Evolutionary conservation across 352 stramenopile species (phyloP), one percentile per base, ranked within the genome.

Genomic region (Plasmopara halstedii): DNA sequence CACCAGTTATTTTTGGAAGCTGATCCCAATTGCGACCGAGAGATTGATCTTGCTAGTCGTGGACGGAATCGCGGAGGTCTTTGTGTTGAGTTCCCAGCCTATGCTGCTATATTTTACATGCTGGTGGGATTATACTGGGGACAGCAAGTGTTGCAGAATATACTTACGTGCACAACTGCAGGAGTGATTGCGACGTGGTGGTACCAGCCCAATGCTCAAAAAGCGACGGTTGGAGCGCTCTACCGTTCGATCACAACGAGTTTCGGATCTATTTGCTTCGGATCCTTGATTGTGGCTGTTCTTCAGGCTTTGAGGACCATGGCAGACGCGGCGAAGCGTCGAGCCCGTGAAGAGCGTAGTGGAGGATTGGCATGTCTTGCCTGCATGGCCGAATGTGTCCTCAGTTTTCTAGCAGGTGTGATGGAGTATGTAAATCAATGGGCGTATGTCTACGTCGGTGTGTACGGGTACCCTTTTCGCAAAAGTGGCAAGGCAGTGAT

Each of bases 401-500:
- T 96, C 15, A 71, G 70, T 67, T 94, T 81, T 46, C 67, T 96
- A 38, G 78, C 89, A 41, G 64, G 54, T 36, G 64, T 95, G 43
- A 84, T 95, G 59, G 78, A 95, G 62, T 95, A 95, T 51, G 78
- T 96, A 41, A 96, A 96, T 61, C 64, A 85, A 47, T 94, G 78
- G 70, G 94, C 83, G 3, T 95, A 90, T 59, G 77, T 91, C 13
- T 95, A 94, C 62, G 84, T 95, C 2, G 84, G 82, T 19, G 85
- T 95, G 37, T 95, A 95, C 60, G 84, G 84, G 32, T 90, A 92
- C 50, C 57, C 82, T 46, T 95, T 93, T 70, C 67, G 71, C 33
- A 83, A 64, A 22, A 89, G 79, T 53, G 83, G 83, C 49, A 95
- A 92, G 58, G 76, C 77, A 11, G 84, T 95, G 33, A 92, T 92